Conservation (phyloP, 2,329 filamentous ascomycete species). For the Colletotrichum sp. region DNA sequence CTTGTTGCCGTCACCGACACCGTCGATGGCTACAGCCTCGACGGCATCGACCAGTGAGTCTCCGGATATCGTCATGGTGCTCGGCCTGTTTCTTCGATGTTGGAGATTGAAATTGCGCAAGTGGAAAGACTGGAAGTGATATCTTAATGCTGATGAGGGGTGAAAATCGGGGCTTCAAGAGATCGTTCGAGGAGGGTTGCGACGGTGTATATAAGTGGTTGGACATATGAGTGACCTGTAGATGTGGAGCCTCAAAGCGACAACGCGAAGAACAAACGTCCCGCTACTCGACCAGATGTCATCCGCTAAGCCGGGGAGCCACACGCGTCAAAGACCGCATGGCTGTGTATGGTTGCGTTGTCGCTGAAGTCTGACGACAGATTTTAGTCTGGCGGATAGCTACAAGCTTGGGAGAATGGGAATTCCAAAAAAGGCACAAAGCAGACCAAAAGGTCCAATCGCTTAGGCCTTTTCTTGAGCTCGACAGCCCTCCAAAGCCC, state of each 20-base stretch:
- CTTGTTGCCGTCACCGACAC: conserved; percentile 7
- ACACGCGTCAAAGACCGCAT: not conserved
- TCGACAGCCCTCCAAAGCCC: not conserved
- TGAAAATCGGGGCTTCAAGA: not conserved
- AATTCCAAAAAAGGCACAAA: not conserved
- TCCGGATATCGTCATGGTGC: conserved; percentile 1
- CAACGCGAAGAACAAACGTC: not conserved
- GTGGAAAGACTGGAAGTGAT: not conserved
- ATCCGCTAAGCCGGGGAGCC: not conserved
- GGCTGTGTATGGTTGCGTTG: not conserved
- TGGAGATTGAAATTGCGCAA: rapidly evolving
- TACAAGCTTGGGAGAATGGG: not conserved
- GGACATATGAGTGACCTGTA: not conserved
- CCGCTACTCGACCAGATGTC: not conserved
- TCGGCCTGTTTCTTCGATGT: not conserved
- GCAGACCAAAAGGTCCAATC: not conserved
- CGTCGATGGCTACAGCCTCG: not conserved
- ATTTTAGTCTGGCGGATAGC: not conserved
- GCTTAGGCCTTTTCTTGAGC: not conserved
- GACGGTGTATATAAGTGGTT: not conserved
- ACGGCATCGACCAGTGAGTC: not conserved
- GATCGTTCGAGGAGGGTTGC: not conserved
- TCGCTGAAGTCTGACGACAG: not conserved
- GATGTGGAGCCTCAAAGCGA: not conserved
- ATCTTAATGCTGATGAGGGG: not conserved